Percentiles rank a stretch among this genome's conserved stretches.
Evolutionary conservation across 495 filamentous ascomycete species (phyloP).

Genomic region (Paragyromitra xinjiangensis): DNA sequence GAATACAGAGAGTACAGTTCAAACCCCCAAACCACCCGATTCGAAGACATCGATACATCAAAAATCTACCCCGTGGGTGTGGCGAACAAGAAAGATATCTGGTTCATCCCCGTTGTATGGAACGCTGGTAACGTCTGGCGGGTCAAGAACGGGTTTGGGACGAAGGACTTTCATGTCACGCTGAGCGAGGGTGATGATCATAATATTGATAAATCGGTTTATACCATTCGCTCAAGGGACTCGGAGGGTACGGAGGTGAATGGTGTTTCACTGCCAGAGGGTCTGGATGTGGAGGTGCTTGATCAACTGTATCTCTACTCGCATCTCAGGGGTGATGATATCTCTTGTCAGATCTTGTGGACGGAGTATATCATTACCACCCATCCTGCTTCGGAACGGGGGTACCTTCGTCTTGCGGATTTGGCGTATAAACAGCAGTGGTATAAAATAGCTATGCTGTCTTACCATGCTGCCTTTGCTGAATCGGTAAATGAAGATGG

Average conservation of each 20-base stretch:
- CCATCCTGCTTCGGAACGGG: constrained; percentile 27
- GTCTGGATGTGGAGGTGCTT: constrained; percentile 13
- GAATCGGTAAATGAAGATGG: not conserved
- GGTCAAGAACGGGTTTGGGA: constrained; percentile 16
- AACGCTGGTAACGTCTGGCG: constrained; percentile 33
- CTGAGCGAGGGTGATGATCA: constrained; percentile 6
- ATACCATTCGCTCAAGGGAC: not conserved
- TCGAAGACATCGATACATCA: constrained; percentile 11
- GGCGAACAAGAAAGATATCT: not conserved
- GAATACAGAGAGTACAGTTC: constrained; percentile 2
- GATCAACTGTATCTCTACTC: constrained; percentile 28
- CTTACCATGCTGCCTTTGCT: constrained; percentile 6
- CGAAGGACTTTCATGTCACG: constrained; percentile 21
- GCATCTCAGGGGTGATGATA: not conserved
- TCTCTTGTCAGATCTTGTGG: constrained; percentile 6
- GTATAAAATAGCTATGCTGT: constrained; percentile 29
- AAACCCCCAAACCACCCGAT: not conserved
- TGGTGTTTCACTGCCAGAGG: not conserved
- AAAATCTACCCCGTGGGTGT: constrained; percentile 20
- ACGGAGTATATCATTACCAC: not conserved
- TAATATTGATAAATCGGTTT: constrained; percentile 23
- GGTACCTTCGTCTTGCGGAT: constrained; percentile 33
- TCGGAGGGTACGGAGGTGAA: not conserved
- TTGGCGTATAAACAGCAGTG: not conserved
- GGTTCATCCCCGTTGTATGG: constrained; percentile 37